Percentiles rank a stretch among this genome's conserved stretches.
Conservation (phyloP, 2,329 filamentous ascomycete species). For the Aspergillus flavus region DNA sequence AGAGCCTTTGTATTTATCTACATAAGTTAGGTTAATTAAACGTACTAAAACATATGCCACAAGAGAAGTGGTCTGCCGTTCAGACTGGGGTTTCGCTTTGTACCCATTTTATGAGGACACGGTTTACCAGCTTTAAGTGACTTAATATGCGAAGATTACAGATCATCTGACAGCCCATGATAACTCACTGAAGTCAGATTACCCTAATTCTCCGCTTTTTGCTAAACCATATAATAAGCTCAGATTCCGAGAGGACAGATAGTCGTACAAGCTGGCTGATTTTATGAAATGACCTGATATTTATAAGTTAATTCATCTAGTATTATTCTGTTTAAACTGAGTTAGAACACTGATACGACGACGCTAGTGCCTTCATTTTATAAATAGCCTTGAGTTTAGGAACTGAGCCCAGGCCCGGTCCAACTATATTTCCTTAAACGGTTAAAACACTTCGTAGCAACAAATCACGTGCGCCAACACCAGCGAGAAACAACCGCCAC, state of each 20-base stretch:
- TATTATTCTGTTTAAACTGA: background rate
- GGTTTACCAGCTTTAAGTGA: background rate
- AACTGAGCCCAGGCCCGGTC: background rate
- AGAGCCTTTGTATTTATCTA: background rate
- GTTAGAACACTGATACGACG: background rate
- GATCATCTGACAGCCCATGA: background rate
- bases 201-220: background rate
- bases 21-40: background rate
- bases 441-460: conserved; percentile 3
- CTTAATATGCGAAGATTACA: background rate
- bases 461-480: conserved; percentile 7
- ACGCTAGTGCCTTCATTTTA: background rate
- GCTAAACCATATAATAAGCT: background rate
- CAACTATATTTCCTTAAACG: conserved; percentile 10
- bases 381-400: background rate
- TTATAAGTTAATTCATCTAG: background rate
- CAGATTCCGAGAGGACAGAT: background rate
- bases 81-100: background rate
- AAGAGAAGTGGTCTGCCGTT: background rate
- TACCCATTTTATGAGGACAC: background rate
- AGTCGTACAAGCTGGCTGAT: background rate
- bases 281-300: background rate
- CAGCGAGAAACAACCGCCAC: background rate
- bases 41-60: background rate
- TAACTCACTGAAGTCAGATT: background rate